Evolutionary conservation across 495 filamentous ascomycete species (phyloP), one percentile per base, ranked within the genome.

Genomic region (Trichocladium antarcticum): DNA sequence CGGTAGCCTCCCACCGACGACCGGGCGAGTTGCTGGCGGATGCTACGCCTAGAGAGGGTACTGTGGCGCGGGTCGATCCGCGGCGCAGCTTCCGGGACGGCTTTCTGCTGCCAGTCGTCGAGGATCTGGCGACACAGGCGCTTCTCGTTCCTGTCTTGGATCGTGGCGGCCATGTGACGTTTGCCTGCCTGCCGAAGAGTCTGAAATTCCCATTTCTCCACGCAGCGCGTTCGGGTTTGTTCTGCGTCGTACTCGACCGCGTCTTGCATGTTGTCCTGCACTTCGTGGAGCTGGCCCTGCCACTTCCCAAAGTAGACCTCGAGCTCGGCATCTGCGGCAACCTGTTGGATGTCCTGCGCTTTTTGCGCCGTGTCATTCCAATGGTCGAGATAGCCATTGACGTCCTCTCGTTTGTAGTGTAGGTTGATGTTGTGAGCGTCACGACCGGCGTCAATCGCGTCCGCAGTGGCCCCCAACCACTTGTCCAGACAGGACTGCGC

Each of bases 171-270:
- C 11, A 57, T 54, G 21, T 51, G 50, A 9, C 46, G 42, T 16
- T 45, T 50, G 19, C 56, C 46, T n/a, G 45, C 38, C 7, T 52
- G 32, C 47, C 65, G 61, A 4, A 67, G 46, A 2, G 40, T 39
- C 29, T 67, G 52, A n/a, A 61, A 59, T 34, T 64, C 64, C 61
- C 61, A 65, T 9, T 21, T 40, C 19, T 53, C 45, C 52, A 50
- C 54, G 34, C 51, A 57, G 3, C 24, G 19, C 7, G 22, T 42
- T 3, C 55, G 46, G 2, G 42, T 56, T 20, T 52, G 37, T 15
- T 57, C 56, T 0, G 42, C 42, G 43, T 64, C 64, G 31, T 50
- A 57, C 24, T 67, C 51, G 20, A 51, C 20, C 11, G 63, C 63
- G 10, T 62, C 60, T 35, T 52, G 42, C 37, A 34, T 34, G 37